These are phyloP conservation scores for Piromyces sp. DNA, from an alignment of 192 early-diverging fungal genomes.

Conservation along the genomic window DNA sequence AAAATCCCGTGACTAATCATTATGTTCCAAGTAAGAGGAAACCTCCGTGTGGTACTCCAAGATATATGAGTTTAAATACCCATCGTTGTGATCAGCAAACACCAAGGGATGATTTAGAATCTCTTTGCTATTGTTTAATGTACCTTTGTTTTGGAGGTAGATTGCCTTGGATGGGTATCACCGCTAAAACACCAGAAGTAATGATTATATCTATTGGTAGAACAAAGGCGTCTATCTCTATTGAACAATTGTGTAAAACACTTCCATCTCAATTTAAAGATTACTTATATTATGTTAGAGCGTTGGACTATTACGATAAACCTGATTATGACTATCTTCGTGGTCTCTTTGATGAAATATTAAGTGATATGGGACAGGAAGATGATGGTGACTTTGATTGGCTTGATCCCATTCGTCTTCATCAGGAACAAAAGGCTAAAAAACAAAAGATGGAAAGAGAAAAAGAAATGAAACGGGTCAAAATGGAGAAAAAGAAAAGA, in stretches of 20 bases:
- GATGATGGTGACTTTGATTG: not conserved
- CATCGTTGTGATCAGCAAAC: not conserved
- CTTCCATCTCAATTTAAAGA: not conserved
- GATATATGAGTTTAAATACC: not conserved
- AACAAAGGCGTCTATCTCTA: not conserved
- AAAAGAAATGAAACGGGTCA: not conserved
- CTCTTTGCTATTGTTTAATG: not conserved
- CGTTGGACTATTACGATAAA: not conserved
- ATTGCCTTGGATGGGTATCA: not conserved
- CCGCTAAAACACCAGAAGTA: not conserved
- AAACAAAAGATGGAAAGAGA: not conserved
- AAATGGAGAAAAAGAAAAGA: not conserved
- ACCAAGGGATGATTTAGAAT: not conserved
- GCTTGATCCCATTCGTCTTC: not conserved
- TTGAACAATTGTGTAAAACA: not conserved
- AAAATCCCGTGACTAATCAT: not conserved
- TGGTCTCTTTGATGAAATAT: not conserved
- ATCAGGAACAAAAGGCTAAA: not conserved
- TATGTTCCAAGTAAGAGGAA: not conserved
- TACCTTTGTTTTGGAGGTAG: not conserved
- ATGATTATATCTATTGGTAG: not conserved
- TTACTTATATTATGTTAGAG: not conserved
- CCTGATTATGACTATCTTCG: not conserved
- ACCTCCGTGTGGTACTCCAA: not conserved
- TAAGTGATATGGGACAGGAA: not conserved